Base-by-base conservation (phyloP, 2,329 filamentous ascomycete genomes). In the Neopestalotiopsis sp. region DNA sequence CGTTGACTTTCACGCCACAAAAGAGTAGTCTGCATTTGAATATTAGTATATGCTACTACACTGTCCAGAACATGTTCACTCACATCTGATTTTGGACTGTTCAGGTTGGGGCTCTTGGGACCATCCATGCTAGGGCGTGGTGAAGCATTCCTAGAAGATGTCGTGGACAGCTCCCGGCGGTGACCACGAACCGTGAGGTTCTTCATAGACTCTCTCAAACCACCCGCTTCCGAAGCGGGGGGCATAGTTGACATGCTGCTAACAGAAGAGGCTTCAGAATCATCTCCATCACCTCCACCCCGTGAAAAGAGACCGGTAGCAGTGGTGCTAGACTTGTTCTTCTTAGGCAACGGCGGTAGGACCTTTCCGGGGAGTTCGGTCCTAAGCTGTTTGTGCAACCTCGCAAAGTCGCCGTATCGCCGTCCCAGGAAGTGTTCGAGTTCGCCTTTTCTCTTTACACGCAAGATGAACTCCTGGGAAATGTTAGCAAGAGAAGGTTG, bases 281-380 rank as follows among this genome's bases (percentile, higher is more conserved):
- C 92, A 72, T 90, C 88, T 40, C 85, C 87, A 28, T 86, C 88
- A 56, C 76, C 76, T 12, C 82, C 84, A 70, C 89, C 76, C 12
- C 82, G 79, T 34, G 83, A 80, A 12, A 91, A 81, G 28, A 92
- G 78, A 32, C 84, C 85, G 1, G 88, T 85, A 6, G 92, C 84
- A 2, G 91, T 90, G 1, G 90, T 91, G 72, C 91, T 91, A 24
- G 91, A 88, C 80, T 95, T 97, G 80, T 98, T 98, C 87, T 98
- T 98, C 78, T 91, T 91, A 0, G 96, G 96, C 64, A 98, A 83
- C 1, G 94, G 89, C 12, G 95, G 93, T 2, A 99, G 85, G 5
- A 97, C 89, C 76, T 97, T 97, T 20, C 96, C 96, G 0, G 96
- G 96, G 67, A 98, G 85, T 80, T 99, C 96, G 13, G 91, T 89